Evolutionary conservation across 768 basidiomycete genomes (phyloP), one percentile per base, ranked within the genome.

Genomic region (Leccinum obscurum): DNA sequence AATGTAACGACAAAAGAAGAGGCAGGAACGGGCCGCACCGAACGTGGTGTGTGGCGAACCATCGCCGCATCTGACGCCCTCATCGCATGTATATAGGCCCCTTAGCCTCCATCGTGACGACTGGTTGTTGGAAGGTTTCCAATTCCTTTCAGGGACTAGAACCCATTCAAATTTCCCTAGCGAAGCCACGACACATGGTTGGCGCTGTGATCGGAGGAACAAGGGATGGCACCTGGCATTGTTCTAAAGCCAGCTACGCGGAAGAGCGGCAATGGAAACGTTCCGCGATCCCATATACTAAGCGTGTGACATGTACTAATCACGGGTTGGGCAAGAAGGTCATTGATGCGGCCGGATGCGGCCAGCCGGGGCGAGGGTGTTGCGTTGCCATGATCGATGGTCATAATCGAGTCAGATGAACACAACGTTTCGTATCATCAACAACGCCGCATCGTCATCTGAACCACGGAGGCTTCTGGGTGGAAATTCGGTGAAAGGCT

Each of bases 401-500:
- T 62, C 35, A 72, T 64, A 30, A 62, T 60, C 32, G 53, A 26
- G 70, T 69, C 70, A 66, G 64, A 64, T 71, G 67, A 60, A 52
- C 62, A 46, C 20, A 46, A 39, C 51, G 51, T 41, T 54, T 57
- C 49, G 63, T 54, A 54, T 61, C 34, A 35, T 34, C 57, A 49
- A 54, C 34, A 60, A 50, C 54, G 14, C 41, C 58, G 57, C 49
- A 50, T 50, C 24, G 22, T 50, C 26, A 50, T 28, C 44, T 46
- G 44, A 50, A 55, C 53, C 41, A 44, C 22, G 13, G 46, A 50
- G 56, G 51, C 53, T 63, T 64, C 62, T 35, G 39, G 39, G 10
- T 50, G 28, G 64, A 64, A 63, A 64, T 66, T 71, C 57, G 62
- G 62, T 63, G 59, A 68, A 72, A 67, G 62, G 64, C 56, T 72